Base-by-base conservation (phyloP, 2,329 filamentous ascomycete genomes). In the Colletotrichum sp. region DNA sequence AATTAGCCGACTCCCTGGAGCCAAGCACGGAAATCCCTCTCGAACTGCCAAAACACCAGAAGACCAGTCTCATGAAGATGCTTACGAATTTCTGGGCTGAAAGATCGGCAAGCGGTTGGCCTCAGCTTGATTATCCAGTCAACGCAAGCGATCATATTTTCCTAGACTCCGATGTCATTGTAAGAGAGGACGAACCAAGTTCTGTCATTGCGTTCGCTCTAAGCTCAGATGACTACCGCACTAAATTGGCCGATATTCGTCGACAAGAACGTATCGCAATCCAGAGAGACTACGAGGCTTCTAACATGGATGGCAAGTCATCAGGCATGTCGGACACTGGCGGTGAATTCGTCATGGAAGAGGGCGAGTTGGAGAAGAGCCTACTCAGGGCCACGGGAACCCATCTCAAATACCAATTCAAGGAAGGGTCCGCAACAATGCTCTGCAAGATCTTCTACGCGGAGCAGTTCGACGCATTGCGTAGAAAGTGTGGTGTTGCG, bases 381-480 rank as follows among this genome's bases (percentile, higher is more conserved):
- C 88, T 99, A 30, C 88, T 98, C 36, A 92, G 95, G 77, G 91
- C 93, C 34, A 98, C 95, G 1, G 96, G 96, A 48, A 98, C 95
- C 2, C 97, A 99, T 84, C 92, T 98, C 79, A 98, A 98, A 82
- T 99, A 98, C 82, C 95, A 98, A 76, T 99, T 99, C 85, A 93
- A 94, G 32, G 96, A 98, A 82, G 96, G 96, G 0, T 93, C 94
- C n/a, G 96, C 98, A 5, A 95, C 94, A 80, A 98, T 98, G 91
- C 94, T 96, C 66, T 99, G 98, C 88, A 99, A 99, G 85, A 97
- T 99, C 63, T 99, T 99, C 85, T 99, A 98, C 81, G 97, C 97
- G 0, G 97, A 99, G 83, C 97, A 98, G 78, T 99, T 99, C 80
- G 97, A 99, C 85, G 97, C 97, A 5, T 90, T 99, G 52, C 93